Base-by-base conservation (phyloP, 352 stramenopile species). In the Plasmopara muralis region DNA sequence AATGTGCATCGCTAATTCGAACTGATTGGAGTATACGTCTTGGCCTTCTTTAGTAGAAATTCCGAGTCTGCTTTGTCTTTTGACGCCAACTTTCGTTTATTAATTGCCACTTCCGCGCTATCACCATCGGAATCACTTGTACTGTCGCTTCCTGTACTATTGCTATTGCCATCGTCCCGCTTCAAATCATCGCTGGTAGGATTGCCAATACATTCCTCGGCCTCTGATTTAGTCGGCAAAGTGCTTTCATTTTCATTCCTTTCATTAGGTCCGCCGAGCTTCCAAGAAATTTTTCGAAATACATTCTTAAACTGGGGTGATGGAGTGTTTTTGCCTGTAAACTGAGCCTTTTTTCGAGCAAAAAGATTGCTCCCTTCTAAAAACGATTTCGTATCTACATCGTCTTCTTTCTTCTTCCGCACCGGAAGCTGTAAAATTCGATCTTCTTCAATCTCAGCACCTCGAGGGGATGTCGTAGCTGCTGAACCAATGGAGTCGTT, bases 211-310 rank as follows among this genome's bases (percentile, higher is more conserved):
- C 9, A 43, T 44, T 40, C 47, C 8, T 60, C 53, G 14, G 28
- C 42, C 43, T 15, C 9, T 38, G 38, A 13, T 50, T 48, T 43
- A 40, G 37, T 37, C 9, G 48, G 55, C 20, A 34, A 18, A 42
- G n/a, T 64, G 50, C 28, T 50, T 10, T 28, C 57, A 53, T 56
- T 55, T 2, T 50, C 47, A 33, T 40, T 53, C 35, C 52, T 55
- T 13, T 15, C 1, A 2, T 38, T 39, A 14, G 63, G 46, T 33
- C 52, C 45, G n/a, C 43, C 41, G 7, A 70, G 62, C 37, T 85
- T 84, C 77, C 77, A 87, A 18, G 79, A 82, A 44, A 87, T 87
- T 43, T 83, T 82, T 64, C 87, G 66, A 51, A 90, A 87, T 63
- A 90, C 81, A 53, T 64, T 83, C 61, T 90, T 90, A 43, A 79